These are phyloP conservation scores for Alternaria sp. DNA, from an alignment of 2,329 filamentous ascomycete species.

Conservation along the genomic window DNA sequence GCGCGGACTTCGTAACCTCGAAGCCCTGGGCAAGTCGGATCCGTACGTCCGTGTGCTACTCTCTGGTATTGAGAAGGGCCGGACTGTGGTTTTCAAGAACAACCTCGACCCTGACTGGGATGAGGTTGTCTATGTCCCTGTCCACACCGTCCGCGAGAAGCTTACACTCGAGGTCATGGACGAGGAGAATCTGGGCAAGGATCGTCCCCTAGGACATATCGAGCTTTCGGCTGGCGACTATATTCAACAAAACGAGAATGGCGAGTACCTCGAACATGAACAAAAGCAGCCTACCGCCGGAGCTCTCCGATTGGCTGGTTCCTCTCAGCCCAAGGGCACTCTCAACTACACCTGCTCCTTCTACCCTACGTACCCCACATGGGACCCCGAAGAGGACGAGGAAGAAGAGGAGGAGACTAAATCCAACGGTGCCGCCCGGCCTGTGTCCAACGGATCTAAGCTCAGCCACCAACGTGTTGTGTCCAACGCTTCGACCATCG, in stretches of 20 bases:
- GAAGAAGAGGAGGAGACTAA: conserved; percentile 44
- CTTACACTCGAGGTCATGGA: conserved; percentile 95
- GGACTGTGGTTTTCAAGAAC: conserved; percentile 95
- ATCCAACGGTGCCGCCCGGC: conserved; percentile 28
- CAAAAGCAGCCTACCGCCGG: conserved; percentile 72
- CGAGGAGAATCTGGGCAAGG: conserved; percentile 87
- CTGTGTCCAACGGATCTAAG: conserved; percentile 31
- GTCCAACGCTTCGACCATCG: conserved; percentile 30
- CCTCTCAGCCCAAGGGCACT: conserved; percentile 76
- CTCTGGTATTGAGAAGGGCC: conserved; percentile 86
- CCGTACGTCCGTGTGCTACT: conserved; percentile 88
- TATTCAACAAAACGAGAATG: conserved; percentile 76
- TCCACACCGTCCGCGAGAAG: conserved; percentile 84
- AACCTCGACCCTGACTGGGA: conserved; percentile 96
- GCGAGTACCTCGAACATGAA: conserved; percentile 81
- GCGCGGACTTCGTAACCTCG: conserved; percentile 84
- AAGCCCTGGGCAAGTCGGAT: conserved; percentile 96
- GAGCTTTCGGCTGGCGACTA: conserved; percentile 82
- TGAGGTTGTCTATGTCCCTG: conserved; percentile 90
- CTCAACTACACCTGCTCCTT: conserved; percentile 86
- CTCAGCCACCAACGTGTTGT: conserved; percentile 21
- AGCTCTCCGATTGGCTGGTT: conserved; percentile 75
- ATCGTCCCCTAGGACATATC: conserved; percentile 82
- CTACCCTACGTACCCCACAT: conserved; percentile 85
- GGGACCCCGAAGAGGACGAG: conserved; percentile 87